phyloP scores from a whole-genome alignment of 805 yeast genomes.

The Cyberlindnera suaveolens region DNA sequence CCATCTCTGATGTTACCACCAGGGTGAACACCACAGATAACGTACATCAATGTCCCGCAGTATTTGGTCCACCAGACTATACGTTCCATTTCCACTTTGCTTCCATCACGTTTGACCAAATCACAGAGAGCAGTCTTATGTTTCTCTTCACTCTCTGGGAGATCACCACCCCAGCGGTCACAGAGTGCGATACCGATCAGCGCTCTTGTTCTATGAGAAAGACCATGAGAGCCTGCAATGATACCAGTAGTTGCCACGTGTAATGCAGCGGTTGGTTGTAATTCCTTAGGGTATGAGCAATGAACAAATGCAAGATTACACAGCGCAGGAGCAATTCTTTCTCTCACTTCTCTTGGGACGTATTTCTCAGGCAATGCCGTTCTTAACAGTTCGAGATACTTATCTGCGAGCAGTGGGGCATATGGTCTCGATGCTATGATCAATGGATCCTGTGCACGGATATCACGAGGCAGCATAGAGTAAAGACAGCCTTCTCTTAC shows the following conservation, averaged over 20 bases:
- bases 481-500: constrained; percentile 71
- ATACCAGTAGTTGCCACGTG: constrained; percentile 70
- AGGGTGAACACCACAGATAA: constrained; percentile 75
- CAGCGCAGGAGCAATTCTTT: constrained; percentile 61
- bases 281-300: constrained; percentile 68
- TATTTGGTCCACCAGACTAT: constrained; percentile 69
- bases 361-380: constrained; percentile 51
- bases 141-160: constrained; percentile 48
- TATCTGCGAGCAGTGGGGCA: constrained; percentile 57
- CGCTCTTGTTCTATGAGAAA: constrained; percentile 66
- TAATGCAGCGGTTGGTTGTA: constrained; percentile 69
- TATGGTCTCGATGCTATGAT: constrained; percentile 64
- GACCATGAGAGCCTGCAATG: constrained; percentile 69
- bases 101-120: constrained; percentile 40
- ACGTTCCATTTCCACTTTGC: constrained; percentile 36
- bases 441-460: constrained; percentile 63
- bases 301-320: constrained; percentile 74
- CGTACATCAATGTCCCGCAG: constrained; percentile 68
- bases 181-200: constrained; percentile 67
- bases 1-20: constrained; percentile 71
- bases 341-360: constrained; percentile 51
- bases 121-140: constrained; percentile 42
- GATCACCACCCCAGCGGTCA: constrained; percentile 79
- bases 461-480: constrained; percentile 49
- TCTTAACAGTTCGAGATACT: constrained; percentile 46